These are phyloP conservation scores for Microbotryum scabiosae DNA, from an alignment of 1,284 basidiomycete genomes.

Conservation along the genomic window DNA sequence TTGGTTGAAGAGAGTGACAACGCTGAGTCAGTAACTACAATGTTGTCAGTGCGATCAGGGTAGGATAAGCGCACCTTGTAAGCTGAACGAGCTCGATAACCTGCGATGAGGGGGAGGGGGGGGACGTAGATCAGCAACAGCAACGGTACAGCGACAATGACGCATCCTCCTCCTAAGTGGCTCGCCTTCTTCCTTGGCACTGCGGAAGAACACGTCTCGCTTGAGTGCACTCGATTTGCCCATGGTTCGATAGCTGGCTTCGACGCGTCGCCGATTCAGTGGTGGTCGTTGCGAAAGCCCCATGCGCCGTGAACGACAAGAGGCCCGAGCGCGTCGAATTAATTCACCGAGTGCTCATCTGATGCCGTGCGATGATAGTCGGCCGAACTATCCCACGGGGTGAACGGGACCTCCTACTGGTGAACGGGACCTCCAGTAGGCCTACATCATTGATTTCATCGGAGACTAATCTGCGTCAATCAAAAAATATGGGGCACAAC, in stretches of 20 bases:
- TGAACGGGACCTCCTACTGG: no score
- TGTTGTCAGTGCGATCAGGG: no score
- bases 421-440: no score
- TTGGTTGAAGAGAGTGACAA: background rate
- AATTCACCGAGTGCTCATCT: no score
- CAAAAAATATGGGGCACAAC: no score
- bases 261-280: background rate
- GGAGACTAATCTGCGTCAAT: no score
- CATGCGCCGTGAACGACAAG: no score
- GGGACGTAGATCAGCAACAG: slow-evolving; percentile 29
- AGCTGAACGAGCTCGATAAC: slow-evolving; percentile 51
- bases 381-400: no score
- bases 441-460: no score
- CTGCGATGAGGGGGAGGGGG: slow-evolving; percentile 25
- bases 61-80: slow-evolving; percentile 44
- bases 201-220: slow-evolving; percentile 49
- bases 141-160: background rate
- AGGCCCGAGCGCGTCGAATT: no score
- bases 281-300: background rate
- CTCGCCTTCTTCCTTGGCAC: slow-evolving; percentile 40
- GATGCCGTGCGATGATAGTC: no score
- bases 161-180: slow-evolving; percentile 1
- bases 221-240: slow-evolving; percentile 43
- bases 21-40: background rate
- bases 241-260: slow-evolving; percentile 6